These are phyloP conservation scores for Lachnellula hyalina DNA, from an alignment of 2,329 filamentous ascomycete species.

Conservation along the genomic window DNA sequence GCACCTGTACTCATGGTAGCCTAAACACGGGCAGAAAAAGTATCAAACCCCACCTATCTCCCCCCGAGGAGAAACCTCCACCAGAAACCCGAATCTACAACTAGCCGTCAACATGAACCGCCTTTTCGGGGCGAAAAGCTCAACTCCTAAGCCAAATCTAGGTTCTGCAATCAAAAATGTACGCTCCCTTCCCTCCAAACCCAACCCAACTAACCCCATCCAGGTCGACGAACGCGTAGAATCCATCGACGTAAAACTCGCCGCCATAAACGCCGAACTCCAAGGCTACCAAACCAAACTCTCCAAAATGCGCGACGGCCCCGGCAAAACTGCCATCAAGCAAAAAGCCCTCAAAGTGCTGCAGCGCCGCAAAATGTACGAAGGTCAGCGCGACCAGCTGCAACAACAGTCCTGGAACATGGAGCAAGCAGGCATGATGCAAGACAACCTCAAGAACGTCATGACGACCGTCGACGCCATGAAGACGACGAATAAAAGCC, in stretches of 20 bases:
- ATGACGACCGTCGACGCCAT: slow-evolving; percentile 98
- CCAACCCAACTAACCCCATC: slow-evolving; percentile 15
- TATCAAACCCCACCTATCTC: not conserved
- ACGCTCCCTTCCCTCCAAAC: slow-evolving; percentile 22
- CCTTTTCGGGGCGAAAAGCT: slow-evolving; percentile 84
- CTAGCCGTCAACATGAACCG: slow-evolving; percentile 69
- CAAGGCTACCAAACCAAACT: slow-evolving; percentile 83
- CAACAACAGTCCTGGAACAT: slow-evolving; percentile 97
- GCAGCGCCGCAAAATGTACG: slow-evolving; percentile 90
- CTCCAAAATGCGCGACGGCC: slow-evolving; percentile 88
- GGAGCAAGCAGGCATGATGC: slow-evolving; percentile 97
- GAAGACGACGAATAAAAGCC: slow-evolving; percentile 91
- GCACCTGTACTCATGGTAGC: too few species aligned
- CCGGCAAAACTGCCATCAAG: slow-evolving; percentile 87
- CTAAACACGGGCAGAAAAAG: too few species aligned
- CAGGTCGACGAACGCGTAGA: slow-evolving; percentile 77
- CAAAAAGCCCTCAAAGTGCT: slow-evolving; percentile 92
- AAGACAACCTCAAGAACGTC: slow-evolving; percentile 96
- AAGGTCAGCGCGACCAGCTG: slow-evolving; percentile 87
- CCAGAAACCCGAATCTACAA: not conserved
- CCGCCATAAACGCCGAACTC: slow-evolving; percentile 86
- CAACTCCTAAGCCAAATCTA: slow-evolving; percentile 84
- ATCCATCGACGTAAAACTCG: slow-evolving; percentile 89
- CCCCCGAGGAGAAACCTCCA: not conserved
- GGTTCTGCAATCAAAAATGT: slow-evolving; percentile 78